phyloP scores from a whole-genome alignment of 257 asterid genomes.

The Jacaranda mimosifolia region DNA sequence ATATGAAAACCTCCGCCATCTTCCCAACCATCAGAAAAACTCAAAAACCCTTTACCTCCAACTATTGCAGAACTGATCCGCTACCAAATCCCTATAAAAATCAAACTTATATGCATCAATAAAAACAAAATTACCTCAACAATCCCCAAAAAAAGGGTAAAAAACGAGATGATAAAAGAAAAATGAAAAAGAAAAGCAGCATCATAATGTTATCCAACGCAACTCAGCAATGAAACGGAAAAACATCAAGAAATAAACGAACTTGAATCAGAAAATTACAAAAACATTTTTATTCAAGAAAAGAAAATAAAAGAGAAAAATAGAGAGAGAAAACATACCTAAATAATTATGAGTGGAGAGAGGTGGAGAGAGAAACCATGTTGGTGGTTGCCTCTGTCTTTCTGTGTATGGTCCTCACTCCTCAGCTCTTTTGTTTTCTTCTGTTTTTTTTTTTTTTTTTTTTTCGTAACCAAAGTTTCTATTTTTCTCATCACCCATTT shows the following conservation, averaged over 20 bases:
- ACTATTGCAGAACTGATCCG: constrained; percentile 39
- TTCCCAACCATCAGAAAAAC: constrained; percentile 37
- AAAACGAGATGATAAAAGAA: constrained; percentile 4
- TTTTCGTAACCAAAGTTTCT: constrained; percentile 9
- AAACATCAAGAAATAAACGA: neutral
- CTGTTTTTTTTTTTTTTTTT: constrained; percentile 23
- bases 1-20: constrained; percentile 21
- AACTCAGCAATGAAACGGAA: constrained; percentile 21
- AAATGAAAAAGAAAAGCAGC: neutral
- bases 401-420: constrained; percentile 53
- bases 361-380: constrained; percentile 50
- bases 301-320: constrained; percentile 5
- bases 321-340: constrained; percentile 41
- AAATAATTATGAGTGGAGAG: constrained; percentile 51
- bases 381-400: constrained; percentile 50
- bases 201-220: constrained; percentile 17
- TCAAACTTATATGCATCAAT: constrained; percentile 33
- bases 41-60: constrained; percentile 48
- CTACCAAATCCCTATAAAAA: constrained; percentile 48
- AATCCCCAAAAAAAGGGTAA: neutral
- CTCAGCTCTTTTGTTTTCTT: constrained; percentile 53
- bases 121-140: constrained; percentile 25
- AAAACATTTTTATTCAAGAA: constrained; percentile 1
- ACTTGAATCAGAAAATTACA: constrained; percentile 29
- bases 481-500: constrained; percentile 35